phyloP scores from a whole-genome alignment of 1,139 yeast species.

The Zhuliangozyma parablackwelliae region DNA sequence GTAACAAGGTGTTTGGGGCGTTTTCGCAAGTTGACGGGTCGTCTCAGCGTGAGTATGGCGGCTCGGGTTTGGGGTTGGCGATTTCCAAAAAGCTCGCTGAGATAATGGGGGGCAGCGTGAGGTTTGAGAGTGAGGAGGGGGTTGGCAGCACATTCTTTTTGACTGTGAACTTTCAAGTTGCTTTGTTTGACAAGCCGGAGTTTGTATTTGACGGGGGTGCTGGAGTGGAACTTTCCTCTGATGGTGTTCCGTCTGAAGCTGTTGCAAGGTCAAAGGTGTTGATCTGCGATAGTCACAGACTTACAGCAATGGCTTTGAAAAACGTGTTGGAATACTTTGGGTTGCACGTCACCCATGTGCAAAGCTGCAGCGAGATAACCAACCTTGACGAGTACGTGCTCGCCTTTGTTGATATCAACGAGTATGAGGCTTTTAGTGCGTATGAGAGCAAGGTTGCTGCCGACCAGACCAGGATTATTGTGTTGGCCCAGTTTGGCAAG shows the following conservation, averaged over 20 bases:
- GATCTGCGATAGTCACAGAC: constrained; percentile 30
- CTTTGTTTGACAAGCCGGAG: constrained; percentile 14
- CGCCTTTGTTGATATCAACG: constrained; percentile 2
- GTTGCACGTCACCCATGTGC: constrained; percentile 18
- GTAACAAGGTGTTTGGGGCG: constrained; percentile 50
- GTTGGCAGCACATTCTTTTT: constrained; percentile 51
- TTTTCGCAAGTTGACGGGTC: constrained; percentile 63
- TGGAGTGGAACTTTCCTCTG: no score
- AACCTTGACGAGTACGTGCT: neutral
- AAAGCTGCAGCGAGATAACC: no score
- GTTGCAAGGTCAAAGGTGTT: constrained; percentile 18
- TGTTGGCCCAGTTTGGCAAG: constrained; percentile 29
- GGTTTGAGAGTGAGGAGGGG: constrained; percentile 49
- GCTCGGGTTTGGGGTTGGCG: constrained; percentile 58
- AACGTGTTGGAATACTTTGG: constrained; percentile 29
- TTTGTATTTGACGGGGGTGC: constrained; percentile 2
- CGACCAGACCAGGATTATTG: constrained; percentile 12
- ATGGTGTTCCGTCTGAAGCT: no score
- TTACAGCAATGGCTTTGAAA: constrained; percentile 29
- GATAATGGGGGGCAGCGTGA: constrained; percentile 53
- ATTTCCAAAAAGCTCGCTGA: constrained; percentile 56
- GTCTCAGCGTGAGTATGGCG: constrained; percentile 53
- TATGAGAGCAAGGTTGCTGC: constrained; percentile 7
- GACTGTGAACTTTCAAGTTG: constrained; percentile 27
- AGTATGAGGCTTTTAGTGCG: constrained; percentile 12